These are phyloP conservation scores for Vanrija humicola DNA, from an alignment of 1,284 basidiomycete species.

Conservation along the genomic window DNA sequence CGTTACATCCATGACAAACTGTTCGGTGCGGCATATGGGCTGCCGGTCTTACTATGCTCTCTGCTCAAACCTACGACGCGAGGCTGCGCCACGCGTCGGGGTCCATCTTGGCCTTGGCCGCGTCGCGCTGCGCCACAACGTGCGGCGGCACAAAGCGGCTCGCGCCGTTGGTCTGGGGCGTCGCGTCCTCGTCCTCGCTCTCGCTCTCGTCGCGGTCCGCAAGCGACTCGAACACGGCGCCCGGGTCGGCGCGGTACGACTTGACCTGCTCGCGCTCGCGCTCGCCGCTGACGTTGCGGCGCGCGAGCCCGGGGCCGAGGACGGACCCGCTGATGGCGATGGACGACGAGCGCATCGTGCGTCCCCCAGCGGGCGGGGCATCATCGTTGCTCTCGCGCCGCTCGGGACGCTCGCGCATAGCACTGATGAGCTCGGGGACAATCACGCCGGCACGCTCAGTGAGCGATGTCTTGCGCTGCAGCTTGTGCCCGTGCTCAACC, in stretches of 20 bases:
- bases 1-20: not conserved
- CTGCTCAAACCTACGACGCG: not conserved
- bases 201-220: slow-evolving; percentile 28
- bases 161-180: slow-evolving; percentile 10
- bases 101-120: slow-evolving; percentile 15
- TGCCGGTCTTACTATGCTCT: too few relatives aligned
- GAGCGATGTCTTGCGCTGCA: slow-evolving; percentile 44
- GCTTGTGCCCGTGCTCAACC: not conserved
- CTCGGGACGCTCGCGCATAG: slow-evolving; percentile 31
- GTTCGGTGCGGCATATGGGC: too few relatives aligned
- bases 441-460: slow-evolving; percentile 37
- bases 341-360: not conserved
- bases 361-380: not conserved
- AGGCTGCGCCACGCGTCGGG: slow-evolving; percentile 38
- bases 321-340: not conserved
- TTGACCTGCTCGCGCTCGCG: slow-evolving; percentile 34
- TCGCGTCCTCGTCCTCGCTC: slow-evolving; percentile 14
- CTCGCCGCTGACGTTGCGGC: slow-evolving; percentile 25
- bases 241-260: slow-evolving; percentile 35
- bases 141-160: slow-evolving; percentile 41
- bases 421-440: slow-evolving; percentile 39
- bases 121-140: slow-evolving; percentile 29
- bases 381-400: not conserved
- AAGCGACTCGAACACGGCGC: slow-evolving; percentile 37
- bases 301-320: not conserved